Base-by-base conservation (phyloP, 169 alveolate species). In the Toxoplasma gondii region DNA sequence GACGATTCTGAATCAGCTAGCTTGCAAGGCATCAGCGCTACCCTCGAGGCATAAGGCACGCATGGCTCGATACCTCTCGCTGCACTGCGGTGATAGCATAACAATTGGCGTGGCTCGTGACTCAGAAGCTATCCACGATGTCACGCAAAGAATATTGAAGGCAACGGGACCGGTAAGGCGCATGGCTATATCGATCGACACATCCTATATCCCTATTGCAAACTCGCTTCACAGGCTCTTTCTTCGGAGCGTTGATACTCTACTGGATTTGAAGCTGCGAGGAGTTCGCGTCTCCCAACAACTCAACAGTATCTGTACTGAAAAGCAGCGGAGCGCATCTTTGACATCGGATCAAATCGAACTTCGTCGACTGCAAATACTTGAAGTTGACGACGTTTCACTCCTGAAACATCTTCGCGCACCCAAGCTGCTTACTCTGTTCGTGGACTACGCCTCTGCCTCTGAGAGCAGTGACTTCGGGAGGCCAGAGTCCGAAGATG, bases 401-500 rank as follows among this genome's bases (percentile, higher is more conserved):
- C 39, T 82, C 38, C 90, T 82, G 36, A 9, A 29, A 10, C 41
- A 82, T 36, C 69, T 82, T 10, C 12, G 1, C 1, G 90, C 90
- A 29, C 90, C 90, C 69, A 36, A 31, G 90, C 90, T 82, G 38
- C 17, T 44, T 9, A 41, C 90, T 17, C 90, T 82, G 19, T 82
- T 82, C 67, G 90, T 82, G 90, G 90, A 82, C 67, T 82, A 82
- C 90, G 64, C 90, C 41, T 36, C 84, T 74, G 39, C 43, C 38
- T n/a, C 49, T 1, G 84, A 31, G n/a, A 7, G 45, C 49, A 74
- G 43, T 74, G 84, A 74, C 44, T 5, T 2, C 19, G 43, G 22
- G n/a, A 74, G 19, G 9, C 69, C 4, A 39, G 90, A 38, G 27
- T 41, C 90, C 12, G 64, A 38, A 12, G 90, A 82, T 38, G 67